Conservation (phyloP, 73 alveolate species). For the Paramecium sexaurelia region DNA sequence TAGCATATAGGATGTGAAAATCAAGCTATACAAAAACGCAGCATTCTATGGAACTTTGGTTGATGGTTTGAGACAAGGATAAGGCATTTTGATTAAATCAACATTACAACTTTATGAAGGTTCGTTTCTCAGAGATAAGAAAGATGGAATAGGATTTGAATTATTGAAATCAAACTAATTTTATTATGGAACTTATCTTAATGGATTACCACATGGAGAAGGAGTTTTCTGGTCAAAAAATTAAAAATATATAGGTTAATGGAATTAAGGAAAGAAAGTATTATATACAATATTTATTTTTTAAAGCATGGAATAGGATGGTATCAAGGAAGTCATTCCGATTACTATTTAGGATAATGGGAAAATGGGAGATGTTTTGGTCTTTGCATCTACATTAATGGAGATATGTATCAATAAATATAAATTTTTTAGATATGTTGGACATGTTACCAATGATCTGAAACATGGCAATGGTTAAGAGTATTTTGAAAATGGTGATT, state of each 20-base stretch:
- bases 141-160: conserved; percentile 80
- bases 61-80: conserved; percentile 6
- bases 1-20: neutral
- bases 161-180: conserved; percentile 60
- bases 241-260: conserved; percentile 72
- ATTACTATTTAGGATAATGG: conserved; percentile 74
- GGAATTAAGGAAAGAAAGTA: conserved; percentile 74
- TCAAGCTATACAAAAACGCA: neutral
- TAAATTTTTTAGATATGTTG: conserved; percentile 68
- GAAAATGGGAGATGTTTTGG: conserved; percentile 73
- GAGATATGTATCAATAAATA: conserved; percentile 71
- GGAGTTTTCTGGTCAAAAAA: conserved; percentile 72
- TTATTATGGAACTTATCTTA: conserved; percentile 75
- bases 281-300: neutral
- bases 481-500: conserved; percentile 78
- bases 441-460: conserved; percentile 73
- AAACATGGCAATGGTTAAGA: conserved; percentile 74
- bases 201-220: conserved; percentile 77
- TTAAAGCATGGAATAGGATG: conserved; percentile 76
- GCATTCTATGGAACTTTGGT: neutral
- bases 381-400: conserved; percentile 54
- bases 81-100: conserved; percentile 12
- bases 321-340: conserved; percentile 68
- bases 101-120: conserved; percentile 55
- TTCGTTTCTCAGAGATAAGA: conserved; percentile 20